Evolutionary conservation across 2,329 filamentous ascomycete genomes (phyloP).

Genomic region (Penicillium sp.): DNA sequence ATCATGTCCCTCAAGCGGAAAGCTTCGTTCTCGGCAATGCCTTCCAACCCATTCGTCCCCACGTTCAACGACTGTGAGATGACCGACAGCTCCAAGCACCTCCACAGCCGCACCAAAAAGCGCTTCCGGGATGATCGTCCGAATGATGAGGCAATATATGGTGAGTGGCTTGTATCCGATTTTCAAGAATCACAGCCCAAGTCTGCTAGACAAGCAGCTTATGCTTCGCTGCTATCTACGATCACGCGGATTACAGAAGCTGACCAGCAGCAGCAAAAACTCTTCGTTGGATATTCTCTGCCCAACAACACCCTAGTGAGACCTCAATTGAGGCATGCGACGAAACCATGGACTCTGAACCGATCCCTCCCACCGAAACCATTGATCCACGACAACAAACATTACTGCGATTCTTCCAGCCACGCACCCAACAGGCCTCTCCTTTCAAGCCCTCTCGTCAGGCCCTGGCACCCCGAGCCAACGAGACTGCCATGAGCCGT

Average conservation of each 20-base stretch:
- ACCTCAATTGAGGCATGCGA: conserved; percentile 23
- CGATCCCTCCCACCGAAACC: conserved; percentile 28
- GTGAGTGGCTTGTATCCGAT: conserved; percentile 41
- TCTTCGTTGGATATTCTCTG: conserved; percentile 47
- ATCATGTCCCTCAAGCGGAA: conserved; percentile 65
- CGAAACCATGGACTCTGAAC: conserved; percentile 31
- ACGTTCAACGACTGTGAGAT: conserved; percentile 29
- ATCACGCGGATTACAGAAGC: not conserved
- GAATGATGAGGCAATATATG: conserved; percentile 59
- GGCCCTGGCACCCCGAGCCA: conserved; percentile 28
- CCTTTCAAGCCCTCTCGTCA: conserved; percentile 23
- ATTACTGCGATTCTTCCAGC: conserved; percentile 45
- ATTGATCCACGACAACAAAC: conserved; percentile 47
- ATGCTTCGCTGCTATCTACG: not conserved
- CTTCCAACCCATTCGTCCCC: conserved; percentile 33
- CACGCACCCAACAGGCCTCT: conserved; percentile 21
- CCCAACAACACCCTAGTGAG: conserved; percentile 36
- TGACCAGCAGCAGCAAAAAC: conserved; percentile 44
- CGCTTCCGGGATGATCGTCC: conserved; percentile 62
- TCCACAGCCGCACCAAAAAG: conserved; percentile 63
- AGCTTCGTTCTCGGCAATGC: conserved; percentile 54
- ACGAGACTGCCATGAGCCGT: conserved; percentile 19
- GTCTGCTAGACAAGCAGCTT: not conserved
- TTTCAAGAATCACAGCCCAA: not conserved
- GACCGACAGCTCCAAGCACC: conserved; percentile 45